phyloP scores from a whole-genome alignment of 306 rosid genomes.

The Abrus precatorius region DNA sequence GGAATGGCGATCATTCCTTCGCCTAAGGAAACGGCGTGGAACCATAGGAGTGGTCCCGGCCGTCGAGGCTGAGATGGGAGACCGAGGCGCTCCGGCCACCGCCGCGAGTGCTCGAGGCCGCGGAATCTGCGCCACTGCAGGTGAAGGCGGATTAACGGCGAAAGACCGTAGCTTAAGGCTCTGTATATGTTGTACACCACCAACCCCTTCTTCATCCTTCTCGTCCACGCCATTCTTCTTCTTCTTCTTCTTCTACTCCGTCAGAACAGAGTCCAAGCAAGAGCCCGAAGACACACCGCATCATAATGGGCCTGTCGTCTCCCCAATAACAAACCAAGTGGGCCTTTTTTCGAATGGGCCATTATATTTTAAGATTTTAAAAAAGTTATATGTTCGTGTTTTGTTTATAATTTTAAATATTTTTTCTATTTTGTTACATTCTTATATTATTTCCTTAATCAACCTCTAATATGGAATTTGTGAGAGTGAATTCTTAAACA shows the following conservation, averaged over 20 bases:
- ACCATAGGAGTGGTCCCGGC: slow-evolving; percentile 81
- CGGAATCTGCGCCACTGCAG: slow-evolving; percentile 72
- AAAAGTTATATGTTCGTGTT: too few relatives aligned
- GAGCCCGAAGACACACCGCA: not conserved
- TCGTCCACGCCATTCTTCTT: slow-evolving; percentile 51
- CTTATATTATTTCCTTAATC: too few relatives aligned
- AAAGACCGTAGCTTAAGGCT: slow-evolving; percentile 66
- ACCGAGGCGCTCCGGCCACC: slow-evolving; percentile 91
- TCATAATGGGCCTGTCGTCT: not conserved
- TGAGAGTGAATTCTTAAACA: too few relatives aligned
- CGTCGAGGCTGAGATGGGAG: slow-evolving; percentile 72
- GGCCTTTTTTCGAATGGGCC: not conserved
- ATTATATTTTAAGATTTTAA: too few relatives aligned
- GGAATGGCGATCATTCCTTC: slow-evolving; percentile 95
- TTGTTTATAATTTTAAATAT: too few relatives aligned
- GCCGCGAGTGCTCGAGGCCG: slow-evolving; percentile 70
- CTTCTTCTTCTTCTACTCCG: not conserved
- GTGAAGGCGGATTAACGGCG: slow-evolving; percentile 75
- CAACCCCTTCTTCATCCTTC: slow-evolving; percentile 62
- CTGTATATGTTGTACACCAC: slow-evolving; percentile 70
- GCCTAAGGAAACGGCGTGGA: slow-evolving; percentile 96
- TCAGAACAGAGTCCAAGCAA: not conserved
- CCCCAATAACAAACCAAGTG: not conserved
- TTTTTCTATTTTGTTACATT: too few relatives aligned
- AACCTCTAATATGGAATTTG: too few relatives aligned